phyloP scores from a whole-genome alignment of 2,329 filamentous ascomycete genomes.

The Alternaria arborescens region DNA sequence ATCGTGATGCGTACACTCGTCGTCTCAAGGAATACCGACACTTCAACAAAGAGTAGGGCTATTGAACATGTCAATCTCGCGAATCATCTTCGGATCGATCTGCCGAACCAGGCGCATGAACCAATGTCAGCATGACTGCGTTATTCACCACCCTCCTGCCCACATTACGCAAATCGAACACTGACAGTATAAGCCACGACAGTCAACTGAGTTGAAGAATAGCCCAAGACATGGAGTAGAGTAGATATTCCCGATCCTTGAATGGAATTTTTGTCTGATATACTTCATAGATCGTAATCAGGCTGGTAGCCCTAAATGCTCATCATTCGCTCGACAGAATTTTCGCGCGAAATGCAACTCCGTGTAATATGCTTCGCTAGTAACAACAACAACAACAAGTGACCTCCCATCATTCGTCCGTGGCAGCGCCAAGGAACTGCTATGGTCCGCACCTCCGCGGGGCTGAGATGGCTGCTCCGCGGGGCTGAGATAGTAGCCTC shows the following conservation, averaged over 20 bases:
- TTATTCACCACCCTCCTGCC: neutral
- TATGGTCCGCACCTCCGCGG: neutral
- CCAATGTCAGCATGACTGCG: neutral
- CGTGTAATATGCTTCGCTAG: constrained; percentile 5
- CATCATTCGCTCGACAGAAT: neutral
- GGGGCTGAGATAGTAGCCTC: neutral
- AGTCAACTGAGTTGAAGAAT: neutral
- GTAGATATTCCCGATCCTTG: neutral
- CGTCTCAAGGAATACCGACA: neutral
- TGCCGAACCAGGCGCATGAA: neutral
- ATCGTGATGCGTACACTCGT: neutral
- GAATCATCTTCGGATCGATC: neutral
- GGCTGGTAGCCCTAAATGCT: neutral
- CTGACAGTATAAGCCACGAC: neutral
- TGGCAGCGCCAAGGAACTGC: neutral
- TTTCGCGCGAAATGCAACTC: neutral
- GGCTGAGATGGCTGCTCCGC: neutral
- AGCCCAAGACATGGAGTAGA: neutral
- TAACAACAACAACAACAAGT: constrained; percentile 1
- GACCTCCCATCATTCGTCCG: neutral
- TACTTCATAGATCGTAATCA: neutral
- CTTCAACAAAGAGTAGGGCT: neutral
- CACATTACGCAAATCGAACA: neutral
- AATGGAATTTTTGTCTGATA: neutral
- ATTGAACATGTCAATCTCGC: neutral